Percentiles rank a stretch among this genome's conserved stretches.
These are phyloP conservation scores for Neurospora sp. DNA, from an alignment of 495 filamentous ascomycete genomes.

Conservation along the genomic window DNA sequence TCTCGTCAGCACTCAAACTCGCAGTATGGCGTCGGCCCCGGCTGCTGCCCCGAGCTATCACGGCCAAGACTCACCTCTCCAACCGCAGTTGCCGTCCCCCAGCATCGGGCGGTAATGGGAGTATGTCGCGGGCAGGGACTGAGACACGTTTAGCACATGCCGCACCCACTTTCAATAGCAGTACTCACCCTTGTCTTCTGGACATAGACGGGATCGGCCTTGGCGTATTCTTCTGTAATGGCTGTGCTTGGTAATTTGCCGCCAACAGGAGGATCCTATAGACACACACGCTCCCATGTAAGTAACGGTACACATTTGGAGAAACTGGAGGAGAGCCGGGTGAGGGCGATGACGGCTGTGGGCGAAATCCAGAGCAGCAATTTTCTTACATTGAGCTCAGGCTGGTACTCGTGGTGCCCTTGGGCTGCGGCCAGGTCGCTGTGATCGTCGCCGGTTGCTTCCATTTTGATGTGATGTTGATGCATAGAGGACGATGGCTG, in stretches of 20 bases:
- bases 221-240: constrained; percentile 81
- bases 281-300: neutral
- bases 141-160: constrained; percentile 12
- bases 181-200: constrained; percentile 73
- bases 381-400: constrained; percentile 49
- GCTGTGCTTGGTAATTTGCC: constrained; percentile 62
- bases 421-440: constrained; percentile 46
- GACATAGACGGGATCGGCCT: constrained; percentile 75
- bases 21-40: neutral
- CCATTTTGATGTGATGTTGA: constrained; percentile 28
- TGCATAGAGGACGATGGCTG: constrained; percentile 4
- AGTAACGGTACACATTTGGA: constrained; percentile 4
- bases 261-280: constrained; percentile 75
- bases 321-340: neutral
- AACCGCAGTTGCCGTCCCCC: constrained; percentile 95
- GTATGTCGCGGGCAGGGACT: constrained; percentile 78
- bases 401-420: constrained; percentile 46
- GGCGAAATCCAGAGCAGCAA: neutral
- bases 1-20: constrained; percentile 1
- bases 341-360: neutral
- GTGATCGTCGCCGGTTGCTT: constrained; percentile 29
- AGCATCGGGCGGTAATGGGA: constrained; percentile 78
- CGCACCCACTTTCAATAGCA: neutral
- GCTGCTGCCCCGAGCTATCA: neutral
- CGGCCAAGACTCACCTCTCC: constrained; percentile 65